These are phyloP conservation scores for Yamadazyma friedrichii DNA, from an alignment of 1,139 yeast species.

Conservation along the genomic window DNA sequence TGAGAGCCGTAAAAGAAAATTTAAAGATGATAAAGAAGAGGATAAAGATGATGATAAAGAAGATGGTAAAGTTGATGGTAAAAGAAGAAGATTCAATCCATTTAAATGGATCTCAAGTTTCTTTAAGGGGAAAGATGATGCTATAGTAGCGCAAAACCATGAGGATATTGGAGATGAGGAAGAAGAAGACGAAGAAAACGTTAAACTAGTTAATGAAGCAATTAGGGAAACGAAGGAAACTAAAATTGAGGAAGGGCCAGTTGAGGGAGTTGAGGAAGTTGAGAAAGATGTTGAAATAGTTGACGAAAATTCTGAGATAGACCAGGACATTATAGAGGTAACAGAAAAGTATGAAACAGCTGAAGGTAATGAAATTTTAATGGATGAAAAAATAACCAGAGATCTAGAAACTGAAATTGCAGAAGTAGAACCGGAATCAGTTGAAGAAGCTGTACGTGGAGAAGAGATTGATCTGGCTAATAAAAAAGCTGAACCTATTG, in stretches of 20 bases:
- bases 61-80: not conserved
- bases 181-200: not conserved
- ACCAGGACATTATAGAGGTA: no score
- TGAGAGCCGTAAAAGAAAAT: not conserved
- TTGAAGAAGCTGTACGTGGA: not conserved
- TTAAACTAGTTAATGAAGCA: not conserved
- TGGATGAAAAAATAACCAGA: no score
- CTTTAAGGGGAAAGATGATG: not conserved
- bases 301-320: no score
- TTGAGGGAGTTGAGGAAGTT: slow-evolving; percentile 3
- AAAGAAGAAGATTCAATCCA: slow-evolving; percentile 5
- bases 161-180: not conserved
- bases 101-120: slow-evolving; percentile 5
- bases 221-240: not conserved
- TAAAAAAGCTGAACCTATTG: not conserved
- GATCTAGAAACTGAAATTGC: slow-evolving; percentile 6
- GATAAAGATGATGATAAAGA: slow-evolving; percentile 2
- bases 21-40: not conserved
- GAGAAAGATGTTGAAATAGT: slow-evolving; percentile 8
- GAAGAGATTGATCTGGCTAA: not conserved
- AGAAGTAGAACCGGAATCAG: slow-evolving; percentile 1
- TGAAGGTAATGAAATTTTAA: no score
- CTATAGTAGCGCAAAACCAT: not conserved
- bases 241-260: not conserved
- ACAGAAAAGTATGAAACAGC: no score